Evolutionary conservation across 352 stramenopile species (phyloP).

Genomic region (Pythium sp.): DNA sequence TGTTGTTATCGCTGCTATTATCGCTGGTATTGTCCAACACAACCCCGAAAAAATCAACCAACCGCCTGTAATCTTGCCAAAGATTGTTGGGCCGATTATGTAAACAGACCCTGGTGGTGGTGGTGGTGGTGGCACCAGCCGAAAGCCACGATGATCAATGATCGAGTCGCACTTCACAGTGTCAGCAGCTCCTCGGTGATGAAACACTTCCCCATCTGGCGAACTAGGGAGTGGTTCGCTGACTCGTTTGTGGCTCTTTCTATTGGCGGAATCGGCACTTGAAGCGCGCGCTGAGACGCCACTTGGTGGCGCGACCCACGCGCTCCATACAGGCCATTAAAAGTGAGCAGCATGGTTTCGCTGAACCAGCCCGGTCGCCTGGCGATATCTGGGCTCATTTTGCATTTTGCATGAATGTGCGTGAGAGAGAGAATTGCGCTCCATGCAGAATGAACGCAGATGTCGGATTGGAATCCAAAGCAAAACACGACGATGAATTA

Average conservation of each 20-base stretch:
- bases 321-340: background rate
- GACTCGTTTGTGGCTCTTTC: background rate
- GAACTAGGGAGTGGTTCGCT: background rate
- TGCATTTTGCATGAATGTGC: background rate
- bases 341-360: conserved; percentile 8
- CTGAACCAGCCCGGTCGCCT: conserved; percentile 11
- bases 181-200: background rate
- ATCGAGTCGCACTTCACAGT: background rate
- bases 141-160: background rate
- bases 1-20: too few species aligned
- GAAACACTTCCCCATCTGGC: conserved; percentile 10
- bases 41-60: too few species aligned
- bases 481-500: background rate
- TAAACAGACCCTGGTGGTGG: background rate
- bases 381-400: conserved; percentile 15
- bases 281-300: conserved; percentile 3
- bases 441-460: conserved; percentile 4
- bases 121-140: background rate
- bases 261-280: conserved; percentile 1
- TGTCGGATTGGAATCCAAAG: background rate
- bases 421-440: background rate
- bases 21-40: too few species aligned
- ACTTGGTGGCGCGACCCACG: background rate
- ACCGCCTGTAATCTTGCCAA: background rate
- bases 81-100: background rate